Percentiles rank a stretch among this genome's conserved stretches.
These are phyloP conservation scores for Calophaca sinica DNA, from an alignment of 306 rosid species.

Conservation along the genomic window DNA sequence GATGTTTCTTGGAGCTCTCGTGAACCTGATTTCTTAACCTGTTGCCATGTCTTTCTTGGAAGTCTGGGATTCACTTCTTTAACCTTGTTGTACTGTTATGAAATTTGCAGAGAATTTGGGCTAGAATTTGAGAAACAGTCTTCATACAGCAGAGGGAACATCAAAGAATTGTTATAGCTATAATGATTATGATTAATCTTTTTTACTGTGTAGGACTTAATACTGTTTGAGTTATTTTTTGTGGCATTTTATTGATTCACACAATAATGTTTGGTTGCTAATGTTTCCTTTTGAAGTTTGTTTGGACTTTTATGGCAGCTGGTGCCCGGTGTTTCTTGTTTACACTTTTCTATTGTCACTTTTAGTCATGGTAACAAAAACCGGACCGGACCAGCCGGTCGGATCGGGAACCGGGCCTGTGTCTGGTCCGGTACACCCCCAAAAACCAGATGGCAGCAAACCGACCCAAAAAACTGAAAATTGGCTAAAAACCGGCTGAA, in stretches of 20 bases:
- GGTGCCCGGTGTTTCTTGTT: slow-evolving; percentile 54
- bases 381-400: too few species aligned
- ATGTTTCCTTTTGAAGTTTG: slow-evolving; percentile 54
- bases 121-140: slow-evolving; percentile 55
- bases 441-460: too few species aligned
- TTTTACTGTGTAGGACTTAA: slow-evolving; percentile 56
- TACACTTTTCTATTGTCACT: slow-evolving; percentile 44
- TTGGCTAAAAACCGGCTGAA: too few species aligned
- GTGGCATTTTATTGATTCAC: slow-evolving; percentile 51
- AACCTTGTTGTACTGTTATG: slow-evolving; percentile 99
- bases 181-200: slow-evolving; percentile 46
- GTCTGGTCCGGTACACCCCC: too few species aligned
- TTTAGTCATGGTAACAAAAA: too few species aligned
- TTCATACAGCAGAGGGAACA: slow-evolving; percentile 59
- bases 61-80: slow-evolving; percentile 99
- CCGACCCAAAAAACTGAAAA: too few species aligned
- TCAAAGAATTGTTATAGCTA: slow-evolving; percentile 44
- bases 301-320: slow-evolving; percentile 53
- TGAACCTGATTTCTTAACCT: slow-evolving; percentile 98
- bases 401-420: too few species aligned
- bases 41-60: slow-evolving; percentile 99
- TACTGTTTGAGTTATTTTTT: slow-evolving; percentile 43
- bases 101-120: slow-evolving; percentile 92
- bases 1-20: slow-evolving; percentile 99
- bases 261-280: slow-evolving; percentile 59